Conservation (phyloP, 1,284 basidiomycete species). For the Cryptococcus sp. region DNA sequence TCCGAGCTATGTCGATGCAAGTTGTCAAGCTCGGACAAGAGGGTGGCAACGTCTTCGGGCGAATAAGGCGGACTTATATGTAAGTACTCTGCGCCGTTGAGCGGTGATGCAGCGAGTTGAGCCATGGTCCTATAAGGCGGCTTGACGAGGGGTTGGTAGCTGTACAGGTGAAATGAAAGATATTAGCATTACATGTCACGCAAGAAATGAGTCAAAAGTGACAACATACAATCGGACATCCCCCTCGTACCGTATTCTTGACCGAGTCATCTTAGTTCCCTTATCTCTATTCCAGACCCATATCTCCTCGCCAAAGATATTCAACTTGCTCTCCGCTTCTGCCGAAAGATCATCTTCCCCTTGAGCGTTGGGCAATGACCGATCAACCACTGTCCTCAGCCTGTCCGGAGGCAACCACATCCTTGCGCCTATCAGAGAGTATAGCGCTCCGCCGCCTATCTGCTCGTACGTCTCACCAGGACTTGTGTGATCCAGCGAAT, state of each 20-base stretch:
- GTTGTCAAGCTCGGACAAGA: conserved; percentile 22
- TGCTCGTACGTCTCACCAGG: conserved; percentile 17
- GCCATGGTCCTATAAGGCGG: conserved; percentile 26
- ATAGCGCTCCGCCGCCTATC: conserved; percentile 46
- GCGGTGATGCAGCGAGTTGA: conserved; percentile 27
- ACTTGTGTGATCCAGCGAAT: conserved; percentile 6
- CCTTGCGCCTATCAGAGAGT: conserved; percentile 40
- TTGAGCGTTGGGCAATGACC: conserved; percentile 6
- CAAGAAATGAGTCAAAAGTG: not conserved
- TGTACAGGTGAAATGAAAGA: conserved; percentile 9
- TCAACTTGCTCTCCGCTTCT: conserved; percentile 23
- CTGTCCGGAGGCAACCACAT: conserved; percentile 31
- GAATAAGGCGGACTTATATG: conserved; percentile 43
- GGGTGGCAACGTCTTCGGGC: conserved; percentile 23
- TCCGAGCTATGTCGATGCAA: no score
- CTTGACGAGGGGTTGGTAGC: conserved; percentile 34
- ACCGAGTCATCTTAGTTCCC: conserved; percentile 24
- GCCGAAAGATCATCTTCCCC: conserved; percentile 23
- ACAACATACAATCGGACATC: conserved; percentile 35
- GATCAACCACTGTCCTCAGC: conserved; percentile 34
- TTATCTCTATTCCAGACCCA: conserved; percentile 37
- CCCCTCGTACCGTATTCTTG: conserved; percentile 40
- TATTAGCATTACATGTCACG: not conserved
- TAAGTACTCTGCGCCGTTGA: conserved; percentile 34
- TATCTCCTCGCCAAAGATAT: conserved; percentile 35